Conservation (phyloP, 257 asterid genomes). For the Handroanthus guayacan region DNA sequence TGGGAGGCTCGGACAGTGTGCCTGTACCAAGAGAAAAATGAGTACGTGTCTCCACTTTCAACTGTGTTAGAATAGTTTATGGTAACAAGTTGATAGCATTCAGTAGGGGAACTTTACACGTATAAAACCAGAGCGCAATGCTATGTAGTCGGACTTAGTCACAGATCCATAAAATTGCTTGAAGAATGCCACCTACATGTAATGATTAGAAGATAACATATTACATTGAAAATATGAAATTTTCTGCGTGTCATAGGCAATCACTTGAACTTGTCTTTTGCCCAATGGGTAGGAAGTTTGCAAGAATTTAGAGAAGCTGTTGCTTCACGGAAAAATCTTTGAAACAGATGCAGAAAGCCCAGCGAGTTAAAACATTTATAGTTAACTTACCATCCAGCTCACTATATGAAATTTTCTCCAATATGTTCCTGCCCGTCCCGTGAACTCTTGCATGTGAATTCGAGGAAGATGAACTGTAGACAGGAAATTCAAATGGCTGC, state of each 20-base stretch:
- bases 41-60: background rate
- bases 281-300: background rate
- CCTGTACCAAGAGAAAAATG: conserved; percentile 42
- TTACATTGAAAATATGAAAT: background rate
- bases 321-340: background rate
- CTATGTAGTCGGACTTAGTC: conserved; percentile 76
- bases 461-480: conserved; percentile 40
- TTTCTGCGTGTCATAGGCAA: background rate
- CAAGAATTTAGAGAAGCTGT: background rate
- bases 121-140: conserved; percentile 84
- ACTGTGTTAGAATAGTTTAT: background rate
- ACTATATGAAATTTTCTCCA: conserved; percentile 75
- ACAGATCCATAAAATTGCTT: conserved; percentile 91
- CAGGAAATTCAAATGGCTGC: conserved; percentile 7
- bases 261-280: background rate
- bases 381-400: conserved; percentile 73
- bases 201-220: background rate
- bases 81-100: background rate
- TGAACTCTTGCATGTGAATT: conserved; percentile 53
- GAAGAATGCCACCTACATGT: conserved; percentile 72
- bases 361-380: background rate
- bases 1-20: conserved; percentile 62
- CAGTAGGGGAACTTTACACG: conserved; percentile 52
- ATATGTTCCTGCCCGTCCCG: conserved; percentile 63
- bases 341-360: background rate